Evolutionary conservation across 106 monocot genomes (phyloP).

Genomic region (Apostasia ramifera): DNA sequence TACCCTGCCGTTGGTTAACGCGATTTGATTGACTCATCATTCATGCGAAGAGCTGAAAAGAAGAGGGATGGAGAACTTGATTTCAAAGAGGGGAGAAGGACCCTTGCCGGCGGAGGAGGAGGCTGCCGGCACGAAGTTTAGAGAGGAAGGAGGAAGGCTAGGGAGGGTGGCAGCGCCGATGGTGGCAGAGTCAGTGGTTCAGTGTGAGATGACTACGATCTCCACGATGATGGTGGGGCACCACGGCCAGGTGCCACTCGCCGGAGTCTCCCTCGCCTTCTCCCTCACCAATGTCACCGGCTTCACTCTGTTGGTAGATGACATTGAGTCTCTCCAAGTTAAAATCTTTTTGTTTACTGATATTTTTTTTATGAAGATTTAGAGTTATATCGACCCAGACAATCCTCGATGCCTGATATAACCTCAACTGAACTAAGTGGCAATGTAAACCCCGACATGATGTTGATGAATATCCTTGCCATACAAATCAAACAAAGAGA

Average conservation of each 20-base stretch:
- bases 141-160: slow-evolving; percentile 6
- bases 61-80: neutral
- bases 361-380: too few species aligned
- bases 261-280: neutral
- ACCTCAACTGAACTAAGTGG: too few species aligned
- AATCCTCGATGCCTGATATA: too few species aligned
- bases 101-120: neutral
- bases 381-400: too few species aligned
- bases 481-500: too few species aligned
- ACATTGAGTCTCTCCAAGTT: neutral
- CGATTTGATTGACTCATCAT: neutral
- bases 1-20: neutral
- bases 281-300: slow-evolving; percentile 7
- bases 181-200: neutral
- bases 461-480: too few species aligned
- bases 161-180: slow-evolving; percentile 8
- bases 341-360: neutral
- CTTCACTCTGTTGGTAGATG: slow-evolving; percentile 3
- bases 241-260: slow-evolving; percentile 4
- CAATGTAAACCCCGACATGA: too few species aligned
- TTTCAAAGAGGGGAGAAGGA: neutral
- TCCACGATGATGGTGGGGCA: slow-evolving; percentile 12
- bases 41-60: neutral
- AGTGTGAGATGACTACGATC: slow-evolving; percentile 2
- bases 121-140: neutral